Evolutionary conservation across 176 grass and related monocot genomes (phyloP).

Genomic region (Oryza glumipatula): DNA sequence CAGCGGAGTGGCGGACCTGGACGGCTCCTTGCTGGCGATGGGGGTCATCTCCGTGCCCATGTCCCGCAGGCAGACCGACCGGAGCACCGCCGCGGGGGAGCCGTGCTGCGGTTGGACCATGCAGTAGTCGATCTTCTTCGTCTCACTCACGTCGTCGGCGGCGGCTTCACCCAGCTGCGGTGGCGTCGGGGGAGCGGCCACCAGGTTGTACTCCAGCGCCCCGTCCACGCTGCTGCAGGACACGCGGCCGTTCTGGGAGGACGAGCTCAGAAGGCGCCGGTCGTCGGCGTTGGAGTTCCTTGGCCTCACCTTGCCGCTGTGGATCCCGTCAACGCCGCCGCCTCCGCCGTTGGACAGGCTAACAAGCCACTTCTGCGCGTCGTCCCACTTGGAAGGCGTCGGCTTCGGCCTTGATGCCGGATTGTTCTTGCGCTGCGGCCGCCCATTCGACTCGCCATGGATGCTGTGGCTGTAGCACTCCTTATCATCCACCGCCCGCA

Average conservation of each 20-base stretch:
- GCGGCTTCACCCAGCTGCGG: background rate
- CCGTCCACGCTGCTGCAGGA: slow-evolving; percentile 94
- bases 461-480: slow-evolving; percentile 55
- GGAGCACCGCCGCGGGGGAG: slow-evolving; percentile 28
- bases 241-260: slow-evolving; percentile 77
- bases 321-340: slow-evolving; percentile 39
- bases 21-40: slow-evolving; percentile 98
- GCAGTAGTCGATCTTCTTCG: slow-evolving; percentile 83
- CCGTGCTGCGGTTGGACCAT: slow-evolving; percentile 38
- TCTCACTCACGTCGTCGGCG: slow-evolving; percentile 65
- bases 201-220: slow-evolving; percentile 58
- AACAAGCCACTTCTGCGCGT: slow-evolving; percentile 95
- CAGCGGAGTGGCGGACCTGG: slow-evolving; percentile 79
- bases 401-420: slow-evolving; percentile 63
- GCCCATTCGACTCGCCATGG: slow-evolving; percentile 22
- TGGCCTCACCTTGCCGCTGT: slow-evolving; percentile 49
- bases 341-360: slow-evolving; percentile 51
- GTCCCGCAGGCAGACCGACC: slow-evolving; percentile 78
- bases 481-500: slow-evolving; percentile 59
- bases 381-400: slow-evolving; percentile 91
- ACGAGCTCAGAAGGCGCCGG: slow-evolving; percentile 59
- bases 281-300: slow-evolving; percentile 88
- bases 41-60: slow-evolving; percentile 99
- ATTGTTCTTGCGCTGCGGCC: slow-evolving; percentile 44
- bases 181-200: slow-evolving; percentile 29